phyloP scores from a whole-genome alignment of 352 stramenopile species.

The Globisporangium carolinianum region DNA sequence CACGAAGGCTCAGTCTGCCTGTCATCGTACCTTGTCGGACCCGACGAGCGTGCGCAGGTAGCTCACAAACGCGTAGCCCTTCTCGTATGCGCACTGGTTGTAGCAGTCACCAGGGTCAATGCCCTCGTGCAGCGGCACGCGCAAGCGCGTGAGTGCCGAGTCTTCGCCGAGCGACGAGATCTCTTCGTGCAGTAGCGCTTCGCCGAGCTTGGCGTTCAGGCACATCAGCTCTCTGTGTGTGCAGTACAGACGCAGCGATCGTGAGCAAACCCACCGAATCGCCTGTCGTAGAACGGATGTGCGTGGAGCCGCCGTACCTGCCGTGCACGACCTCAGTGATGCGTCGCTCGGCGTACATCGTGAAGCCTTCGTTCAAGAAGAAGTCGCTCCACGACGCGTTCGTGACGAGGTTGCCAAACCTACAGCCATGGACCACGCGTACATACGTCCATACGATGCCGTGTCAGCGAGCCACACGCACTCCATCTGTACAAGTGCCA shows the following conservation, averaged over 20 bases:
- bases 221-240: slow-evolving; percentile 47
- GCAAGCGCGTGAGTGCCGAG: slow-evolving; percentile 58
- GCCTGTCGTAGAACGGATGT: no score
- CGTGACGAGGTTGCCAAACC: slow-evolving; percentile 80
- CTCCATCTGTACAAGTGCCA: no score
- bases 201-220: slow-evolving; percentile 64
- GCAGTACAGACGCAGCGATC: not conserved
- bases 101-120: slow-evolving; percentile 80
- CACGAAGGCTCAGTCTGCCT: not conserved
- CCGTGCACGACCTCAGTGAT: slow-evolving; percentile 64
- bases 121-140: slow-evolving; percentile 60
- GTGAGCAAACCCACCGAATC: not conserved
- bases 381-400: slow-evolving; percentile 85
- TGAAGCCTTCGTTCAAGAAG: slow-evolving; percentile 87
- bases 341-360: slow-evolving; percentile 76
- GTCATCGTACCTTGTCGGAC: slow-evolving; percentile 38
- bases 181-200: slow-evolving; percentile 56
- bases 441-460: not conserved
- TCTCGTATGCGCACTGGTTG: slow-evolving; percentile 80
- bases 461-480: no score
- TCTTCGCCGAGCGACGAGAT: slow-evolving; percentile 63
- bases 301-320: slow-evolving; percentile 21
- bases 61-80: slow-evolving; percentile 73
- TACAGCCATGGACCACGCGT: slow-evolving; percentile 8
- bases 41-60: slow-evolving; percentile 61